phyloP scores from a whole-genome alignment of 2,329 filamentous ascomycete species.

The Chaetothyriales sp. region DNA sequence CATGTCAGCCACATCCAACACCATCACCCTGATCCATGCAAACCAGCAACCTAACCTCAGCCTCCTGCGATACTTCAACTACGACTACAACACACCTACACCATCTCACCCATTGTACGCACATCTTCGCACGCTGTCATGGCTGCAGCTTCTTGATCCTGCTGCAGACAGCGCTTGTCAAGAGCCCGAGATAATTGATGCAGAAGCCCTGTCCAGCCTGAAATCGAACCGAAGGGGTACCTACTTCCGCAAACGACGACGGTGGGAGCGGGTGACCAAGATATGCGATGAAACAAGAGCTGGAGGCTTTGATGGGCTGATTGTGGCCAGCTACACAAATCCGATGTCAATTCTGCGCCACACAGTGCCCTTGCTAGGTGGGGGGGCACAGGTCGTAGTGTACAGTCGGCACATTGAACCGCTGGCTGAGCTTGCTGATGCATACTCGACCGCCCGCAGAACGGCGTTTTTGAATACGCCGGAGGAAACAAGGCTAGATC shows the following conservation, averaged over 20 bases:
- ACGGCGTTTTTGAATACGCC: conserved; percentile 45
- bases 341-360: conserved; percentile 59
- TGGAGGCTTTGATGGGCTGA: conserved; percentile 68
- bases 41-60: conserved; percentile 79
- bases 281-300: conserved; percentile 60
- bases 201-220: conserved; percentile 49
- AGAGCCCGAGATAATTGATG: conserved; percentile 44
- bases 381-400: conserved; percentile 70
- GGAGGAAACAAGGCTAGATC: conserved; percentile 3
- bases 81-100: conserved; percentile 51
- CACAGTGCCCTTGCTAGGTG: conserved; percentile 62
- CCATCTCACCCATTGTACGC: conserved; percentile 62
- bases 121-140: conserved; percentile 71
- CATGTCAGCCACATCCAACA: conserved; percentile 52
- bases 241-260: conserved; percentile 75
- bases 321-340: conserved; percentile 72
- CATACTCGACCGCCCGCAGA: conserved; percentile 65
- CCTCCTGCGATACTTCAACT: conserved; percentile 78
- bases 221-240: conserved; percentile 71
- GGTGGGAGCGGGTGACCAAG: conserved; percentile 58
- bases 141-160: conserved; percentile 78
- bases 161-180: conserved; percentile 58
- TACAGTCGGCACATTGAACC: conserved; percentile 73
- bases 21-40: conserved; percentile 63
- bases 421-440: conserved; percentile 60